A percentile compares a stretch with the other conserved stretches of the same genome.
These are phyloP conservation scores for Panaeolus papilionaceus DNA, from an alignment of 768 basidiomycete species.

Conservation along the genomic window DNA sequence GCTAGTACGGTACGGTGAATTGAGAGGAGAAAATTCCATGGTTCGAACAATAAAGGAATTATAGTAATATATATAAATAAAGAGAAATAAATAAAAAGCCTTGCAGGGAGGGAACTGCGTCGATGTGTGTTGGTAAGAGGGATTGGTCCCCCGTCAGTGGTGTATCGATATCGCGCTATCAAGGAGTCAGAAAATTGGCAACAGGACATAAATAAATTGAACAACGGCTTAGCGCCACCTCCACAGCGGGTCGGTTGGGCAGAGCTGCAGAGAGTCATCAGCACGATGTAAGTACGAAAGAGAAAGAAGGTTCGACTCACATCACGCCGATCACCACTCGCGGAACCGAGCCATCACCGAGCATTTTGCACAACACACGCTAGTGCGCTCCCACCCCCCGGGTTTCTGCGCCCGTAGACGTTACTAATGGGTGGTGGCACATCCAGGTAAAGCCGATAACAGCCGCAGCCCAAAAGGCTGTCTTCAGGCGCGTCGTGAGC, in stretches of 20 bases:
- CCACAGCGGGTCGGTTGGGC: background rate
- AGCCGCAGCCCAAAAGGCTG: constrained; percentile 5
- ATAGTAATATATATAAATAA: no score
- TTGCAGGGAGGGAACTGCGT: no score
- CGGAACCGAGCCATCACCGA: background rate
- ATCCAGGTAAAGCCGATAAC: constrained; percentile 11
- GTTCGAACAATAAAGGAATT: no score
- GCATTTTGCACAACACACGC: background rate
- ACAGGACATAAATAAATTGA: background rate
- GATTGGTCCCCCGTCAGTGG: background rate
- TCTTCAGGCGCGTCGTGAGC: background rate
- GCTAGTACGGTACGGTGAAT: no score
- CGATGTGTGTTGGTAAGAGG: no score
- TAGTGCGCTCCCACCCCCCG: background rate
- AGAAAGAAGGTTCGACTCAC: background rate
- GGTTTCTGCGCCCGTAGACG: background rate
- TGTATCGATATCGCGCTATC: background rate
- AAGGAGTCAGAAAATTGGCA: background rate
- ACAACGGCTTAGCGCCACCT: background rate
- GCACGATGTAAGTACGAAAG: background rate
- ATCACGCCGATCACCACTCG: constrained; percentile 2
- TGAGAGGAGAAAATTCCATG: no score
- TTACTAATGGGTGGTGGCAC: constrained; percentile 2
- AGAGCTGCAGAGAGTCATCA: background rate
- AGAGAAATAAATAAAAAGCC: no score